Conservation (phyloP, 1,284 basidiomycete species). For the Boletus sp. region DNA sequence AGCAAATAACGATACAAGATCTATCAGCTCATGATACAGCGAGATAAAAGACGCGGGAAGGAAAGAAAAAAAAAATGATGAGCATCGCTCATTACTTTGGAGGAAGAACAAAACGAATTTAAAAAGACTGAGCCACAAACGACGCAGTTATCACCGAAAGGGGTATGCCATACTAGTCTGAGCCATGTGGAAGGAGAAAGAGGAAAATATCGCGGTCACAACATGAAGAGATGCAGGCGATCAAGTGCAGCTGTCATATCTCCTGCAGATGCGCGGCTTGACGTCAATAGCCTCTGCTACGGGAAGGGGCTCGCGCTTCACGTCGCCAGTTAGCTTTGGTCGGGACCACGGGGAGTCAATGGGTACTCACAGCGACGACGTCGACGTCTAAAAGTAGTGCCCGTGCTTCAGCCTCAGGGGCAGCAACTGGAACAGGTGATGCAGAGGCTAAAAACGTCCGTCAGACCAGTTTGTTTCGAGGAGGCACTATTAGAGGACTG, state of each 20-base stretch:
- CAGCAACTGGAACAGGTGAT: conserved; percentile 26
- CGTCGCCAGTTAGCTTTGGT: conserved; percentile 7
- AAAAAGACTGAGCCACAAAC: not conserved
- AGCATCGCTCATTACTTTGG: conserved; percentile 5
- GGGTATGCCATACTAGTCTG: not conserved
- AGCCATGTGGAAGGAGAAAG: not conserved
- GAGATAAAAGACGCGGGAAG: not conserved
- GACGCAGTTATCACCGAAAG: not conserved
- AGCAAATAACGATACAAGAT: conserved; percentile 25
- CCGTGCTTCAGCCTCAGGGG: conserved; percentile 4
- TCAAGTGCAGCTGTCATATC: conserved; percentile 11
- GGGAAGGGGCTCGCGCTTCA: conserved; percentile 22
- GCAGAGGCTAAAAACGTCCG: conserved; percentile 15
- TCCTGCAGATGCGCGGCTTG: conserved; percentile 11
- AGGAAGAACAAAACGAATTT: conserved; percentile 1
- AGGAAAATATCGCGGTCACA: not conserved
- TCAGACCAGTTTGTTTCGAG: not conserved
- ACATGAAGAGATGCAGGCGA: not conserved
- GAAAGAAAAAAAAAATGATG: not conserved
- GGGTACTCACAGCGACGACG: conserved; percentile 16
- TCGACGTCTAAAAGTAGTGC: not conserved
- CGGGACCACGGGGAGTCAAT: not conserved
- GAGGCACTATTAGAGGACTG: conserved; percentile 5
- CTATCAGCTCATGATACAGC: conserved; percentile 28
- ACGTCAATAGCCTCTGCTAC: conserved; percentile 8